phyloP scores from a whole-genome alignment of 2,329 filamentous ascomycete species.

The Trichoderma sp. region DNA sequence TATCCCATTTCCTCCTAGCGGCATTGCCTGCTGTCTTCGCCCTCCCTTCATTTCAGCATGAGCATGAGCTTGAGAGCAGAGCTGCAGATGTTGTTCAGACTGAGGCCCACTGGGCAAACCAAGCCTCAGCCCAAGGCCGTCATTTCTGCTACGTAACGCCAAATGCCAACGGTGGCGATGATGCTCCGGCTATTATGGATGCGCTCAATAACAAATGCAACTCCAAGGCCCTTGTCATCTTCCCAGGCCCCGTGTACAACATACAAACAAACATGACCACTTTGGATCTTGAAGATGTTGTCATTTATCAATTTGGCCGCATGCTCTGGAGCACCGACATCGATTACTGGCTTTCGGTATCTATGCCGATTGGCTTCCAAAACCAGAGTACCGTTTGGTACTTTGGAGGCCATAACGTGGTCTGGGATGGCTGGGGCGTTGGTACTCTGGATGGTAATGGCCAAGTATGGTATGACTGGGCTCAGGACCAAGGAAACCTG shows the following conservation, averaged over 20 bases:
- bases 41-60: neutral
- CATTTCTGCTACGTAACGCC: constrained; percentile 40
- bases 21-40: constrained; percentile 17
- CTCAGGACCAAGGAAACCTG: constrained; percentile 49
- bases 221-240: constrained; percentile 38
- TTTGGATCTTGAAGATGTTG: constrained; percentile 40
- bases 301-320: constrained; percentile 50
- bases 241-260: constrained; percentile 42
- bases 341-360: constrained; percentile 56
- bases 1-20: constrained; percentile 3
- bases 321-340: constrained; percentile 51
- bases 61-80: neutral
- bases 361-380: constrained; percentile 57
- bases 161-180: constrained; percentile 36
- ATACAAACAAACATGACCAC: constrained; percentile 45
- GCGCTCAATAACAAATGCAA: constrained; percentile 41
- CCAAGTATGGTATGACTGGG: constrained; percentile 62
- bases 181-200: constrained; percentile 39
- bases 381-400: constrained; percentile 60
- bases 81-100: neutral
- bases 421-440: constrained; percentile 52
- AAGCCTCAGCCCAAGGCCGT: constrained; percentile 33
- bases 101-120: constrained; percentile 20
- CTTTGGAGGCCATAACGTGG: constrained; percentile 57
- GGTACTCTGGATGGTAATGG: constrained; percentile 64